These are phyloP conservation scores for Polyporus arcularius DNA, from an alignment of 768 basidiomycete genomes.

Conservation along the genomic window DNA sequence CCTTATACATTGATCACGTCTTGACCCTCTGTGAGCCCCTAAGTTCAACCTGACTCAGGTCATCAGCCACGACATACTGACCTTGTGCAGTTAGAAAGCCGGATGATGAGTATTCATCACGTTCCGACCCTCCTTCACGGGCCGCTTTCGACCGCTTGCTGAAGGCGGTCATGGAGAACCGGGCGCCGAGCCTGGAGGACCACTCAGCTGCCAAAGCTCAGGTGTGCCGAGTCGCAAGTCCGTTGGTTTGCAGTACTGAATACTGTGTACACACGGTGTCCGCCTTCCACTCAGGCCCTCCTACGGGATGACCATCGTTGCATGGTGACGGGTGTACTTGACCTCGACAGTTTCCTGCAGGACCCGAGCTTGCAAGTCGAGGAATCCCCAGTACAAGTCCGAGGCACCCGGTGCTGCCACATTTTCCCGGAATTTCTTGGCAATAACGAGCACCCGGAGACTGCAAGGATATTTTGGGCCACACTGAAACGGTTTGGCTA, in stretches of 20 bases:
- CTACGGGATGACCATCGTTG: neutral
- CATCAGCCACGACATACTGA: neutral
- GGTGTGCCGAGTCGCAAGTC: neutral
- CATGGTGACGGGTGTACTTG: neutral
- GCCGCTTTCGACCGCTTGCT: neutral
- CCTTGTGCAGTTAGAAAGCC: neutral
- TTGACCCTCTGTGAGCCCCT: neutral
- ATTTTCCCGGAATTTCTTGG: too few species aligned
- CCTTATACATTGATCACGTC: neutral
- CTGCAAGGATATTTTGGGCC: neutral
- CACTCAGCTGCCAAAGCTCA: neutral
- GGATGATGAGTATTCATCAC: neutral
- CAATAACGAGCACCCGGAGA: too few species aligned
- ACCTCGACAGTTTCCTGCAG: neutral
- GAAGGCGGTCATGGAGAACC: neutral
- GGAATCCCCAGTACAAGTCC: neutral
- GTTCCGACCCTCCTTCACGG: neutral
- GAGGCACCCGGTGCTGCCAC: too few species aligned
- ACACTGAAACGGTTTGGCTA: neutral
- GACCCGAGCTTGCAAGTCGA: neutral
- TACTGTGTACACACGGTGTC: too few species aligned
- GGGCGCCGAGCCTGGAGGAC: neutral
- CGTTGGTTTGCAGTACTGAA: too few species aligned
- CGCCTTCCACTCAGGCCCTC: neutral
- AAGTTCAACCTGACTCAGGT: too few species aligned